Base-by-base conservation (phyloP, 345 rosid species). In the Noccaea caerulescens region DNA sequence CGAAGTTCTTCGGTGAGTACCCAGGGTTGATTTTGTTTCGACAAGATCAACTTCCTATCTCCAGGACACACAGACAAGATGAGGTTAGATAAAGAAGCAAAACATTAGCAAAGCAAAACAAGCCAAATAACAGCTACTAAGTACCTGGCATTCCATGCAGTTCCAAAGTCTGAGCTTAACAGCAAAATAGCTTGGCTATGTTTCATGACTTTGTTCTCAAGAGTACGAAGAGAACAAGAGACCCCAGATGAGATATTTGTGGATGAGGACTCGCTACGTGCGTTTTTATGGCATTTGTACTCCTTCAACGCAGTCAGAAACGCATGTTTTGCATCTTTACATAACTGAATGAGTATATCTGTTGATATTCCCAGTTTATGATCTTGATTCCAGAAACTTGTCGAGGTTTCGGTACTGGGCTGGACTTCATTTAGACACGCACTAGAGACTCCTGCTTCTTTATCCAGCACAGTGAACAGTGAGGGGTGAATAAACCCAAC, bases 61-160 rank as follows among this genome's bases (percentile, higher is more conserved):
- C 67, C 77, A 49, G 11, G 25, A 71, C 36, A 69, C 53, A 59
- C 57, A 55, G 10, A 43, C 20, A 30, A 44, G 41, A 75, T 25
- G 56, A 46, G 7, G 51, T 58, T 52, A 63, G 37, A 38, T 10
- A 3, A 46, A 44, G 34, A 69, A 34, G 73, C 49, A 37, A 69
- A 62, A 44, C 39, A 66, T 43, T 7, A 51, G 56, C 16, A 52
- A 69, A 34, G 73, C 49, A 37, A 4, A 49, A 11, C 1, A 57
- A 58, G 45, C 33, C 58, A 49, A 27, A 27, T 14, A 1, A 8
- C 6, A 53, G 36, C 7, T 5, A 25, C 23, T 2, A 66, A 58
- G 63, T 70, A 92, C 99, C 99, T 88, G 33, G 88, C 83, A 76
- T 88, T 95, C 97, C 99, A 95, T 7, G 98, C 98, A 53, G 96